A percentile compares a stretch with the other conserved stretches of the same genome.
Conservation (phyloP, 345 rosid species). For the Boechera divaricarpa region DNA sequence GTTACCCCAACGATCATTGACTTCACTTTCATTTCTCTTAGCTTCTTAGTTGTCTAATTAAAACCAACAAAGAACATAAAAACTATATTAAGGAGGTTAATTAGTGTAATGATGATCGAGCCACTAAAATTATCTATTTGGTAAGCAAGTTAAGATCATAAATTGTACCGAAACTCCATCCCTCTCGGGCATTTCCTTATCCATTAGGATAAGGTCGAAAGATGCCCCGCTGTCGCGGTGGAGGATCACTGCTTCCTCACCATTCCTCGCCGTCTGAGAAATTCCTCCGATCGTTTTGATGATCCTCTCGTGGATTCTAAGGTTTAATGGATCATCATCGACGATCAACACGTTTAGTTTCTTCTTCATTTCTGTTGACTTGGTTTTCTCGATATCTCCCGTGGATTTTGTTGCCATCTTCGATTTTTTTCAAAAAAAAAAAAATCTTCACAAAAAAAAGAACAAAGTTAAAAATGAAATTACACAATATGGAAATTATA, state of each 20-base stretch:
- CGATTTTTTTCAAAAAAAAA: neutral
- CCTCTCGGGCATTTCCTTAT: constrained; percentile 45
- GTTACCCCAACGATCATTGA: constrained; percentile 47
- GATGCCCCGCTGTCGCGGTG: constrained; percentile 27
- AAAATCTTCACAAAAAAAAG: constrained; percentile 3
- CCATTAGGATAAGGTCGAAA: constrained; percentile 48
- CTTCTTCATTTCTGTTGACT: constrained; percentile 13
- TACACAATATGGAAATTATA: neutral
- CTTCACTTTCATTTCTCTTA: constrained; percentile 47
- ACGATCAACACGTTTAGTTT: constrained; percentile 41
- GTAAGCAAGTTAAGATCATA: neutral
- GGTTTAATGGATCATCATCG: constrained; percentile 43
- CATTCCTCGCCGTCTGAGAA: constrained; percentile 30
- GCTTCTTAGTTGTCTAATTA: constrained; percentile 44
- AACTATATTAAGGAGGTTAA: neutral
- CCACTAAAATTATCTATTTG: neutral
- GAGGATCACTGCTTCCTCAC: constrained; percentile 42
- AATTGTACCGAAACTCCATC: constrained; percentile 43
- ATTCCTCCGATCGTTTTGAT: constrained; percentile 34
- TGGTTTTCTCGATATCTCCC: neutral
- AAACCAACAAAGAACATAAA: neutral
- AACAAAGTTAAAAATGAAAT: neutral
- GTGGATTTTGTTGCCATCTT: constrained; percentile 27
- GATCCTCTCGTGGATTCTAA: constrained; percentile 30
- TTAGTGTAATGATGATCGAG: constrained; percentile 8